A percentile compares a stretch with the other conserved stretches of the same genome.
Conservation (phyloP, 169 alveolate species). For the Miamiensis avidus region DNA sequence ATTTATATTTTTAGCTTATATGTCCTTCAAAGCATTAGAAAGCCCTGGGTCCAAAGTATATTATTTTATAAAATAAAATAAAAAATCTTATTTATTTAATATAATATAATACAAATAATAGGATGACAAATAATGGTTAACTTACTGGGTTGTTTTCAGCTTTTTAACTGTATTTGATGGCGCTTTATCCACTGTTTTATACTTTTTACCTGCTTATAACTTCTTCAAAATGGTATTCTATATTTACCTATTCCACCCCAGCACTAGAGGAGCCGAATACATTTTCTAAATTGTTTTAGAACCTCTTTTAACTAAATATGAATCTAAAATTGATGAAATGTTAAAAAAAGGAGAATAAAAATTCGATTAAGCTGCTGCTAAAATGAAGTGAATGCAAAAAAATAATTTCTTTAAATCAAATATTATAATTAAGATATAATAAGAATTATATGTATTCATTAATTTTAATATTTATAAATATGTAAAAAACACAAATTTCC, state of each 20-base stretch:
- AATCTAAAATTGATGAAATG: constrained; percentile 31
- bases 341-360: background rate
- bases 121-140: constrained; percentile 79
- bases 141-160: constrained; percentile 77
- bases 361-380: background rate
- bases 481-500: no score
- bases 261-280: constrained; percentile 55
- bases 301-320: constrained; percentile 54
- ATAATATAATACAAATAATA: no score
- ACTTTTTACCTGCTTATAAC: constrained; percentile 65
- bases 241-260: constrained; percentile 72
- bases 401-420: no score
- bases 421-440: no score
- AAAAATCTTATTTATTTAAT: no score
- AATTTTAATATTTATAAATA: no score
- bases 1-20: background rate
- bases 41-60: background rate
- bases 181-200: constrained; percentile 53
- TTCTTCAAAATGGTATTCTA: constrained; percentile 65
- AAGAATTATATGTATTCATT: no score
- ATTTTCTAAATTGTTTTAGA: constrained; percentile 57
- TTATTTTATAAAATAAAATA: no score
- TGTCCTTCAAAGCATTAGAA: constrained; percentile 42
- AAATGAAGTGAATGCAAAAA: background rate
- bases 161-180: constrained; percentile 60